Evolutionary conservation across 108 stramenopile species (phyloP), one percentile per base, ranked within the genome.

Genomic region (Nannochloropsis granulata): DNA sequence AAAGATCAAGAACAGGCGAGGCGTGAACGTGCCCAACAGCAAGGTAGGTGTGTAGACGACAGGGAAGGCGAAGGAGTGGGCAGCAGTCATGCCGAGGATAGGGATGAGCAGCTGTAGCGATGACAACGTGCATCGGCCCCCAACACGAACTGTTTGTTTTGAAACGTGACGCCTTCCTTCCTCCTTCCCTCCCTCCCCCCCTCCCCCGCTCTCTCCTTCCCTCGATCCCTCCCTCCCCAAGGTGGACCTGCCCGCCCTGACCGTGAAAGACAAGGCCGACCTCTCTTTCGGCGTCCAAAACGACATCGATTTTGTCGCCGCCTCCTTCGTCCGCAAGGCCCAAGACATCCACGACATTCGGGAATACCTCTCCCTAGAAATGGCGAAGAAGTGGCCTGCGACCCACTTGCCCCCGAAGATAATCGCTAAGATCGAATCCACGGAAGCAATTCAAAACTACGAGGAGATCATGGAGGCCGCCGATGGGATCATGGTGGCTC

Each of bases 381-480:
- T 85, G 43, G 24, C 7, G 34, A 85, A 79, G 12, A 13, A 78
- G 24, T 88, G 88, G 88, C 85, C 87, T 23, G 87, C n/a, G 83
- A 78, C 93, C 91, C 90, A 85, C 81, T 83, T 92, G 5, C 79
- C 93, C 42, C 95, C 95, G 5, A 85, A 92, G 43, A 93, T 96
- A 44, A 93, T 96, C 80, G 87, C 91, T 81, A 96, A 96, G 89
- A 95, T 96, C 89, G 96, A 96, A 92, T 94, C 90, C 81, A 93
- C 93, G 87, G 94, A 85, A 42, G 86, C 83, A 7, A 19, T 86
- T 16, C 45, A 86, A 1, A 83, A 86, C 12, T 79, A 43, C 34
- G 83, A 86, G 16, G 86, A 81, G 24, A 86, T 86, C 21, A 43
- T 86, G 34, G 24, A 78, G 12, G 42, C 43, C 12, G 13, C 78